Evolutionary conservation across 1,284 basidiomycete genomes (phyloP), one percentile per base, ranked within the genome.

Genomic region (Ustilago hordei): DNA sequence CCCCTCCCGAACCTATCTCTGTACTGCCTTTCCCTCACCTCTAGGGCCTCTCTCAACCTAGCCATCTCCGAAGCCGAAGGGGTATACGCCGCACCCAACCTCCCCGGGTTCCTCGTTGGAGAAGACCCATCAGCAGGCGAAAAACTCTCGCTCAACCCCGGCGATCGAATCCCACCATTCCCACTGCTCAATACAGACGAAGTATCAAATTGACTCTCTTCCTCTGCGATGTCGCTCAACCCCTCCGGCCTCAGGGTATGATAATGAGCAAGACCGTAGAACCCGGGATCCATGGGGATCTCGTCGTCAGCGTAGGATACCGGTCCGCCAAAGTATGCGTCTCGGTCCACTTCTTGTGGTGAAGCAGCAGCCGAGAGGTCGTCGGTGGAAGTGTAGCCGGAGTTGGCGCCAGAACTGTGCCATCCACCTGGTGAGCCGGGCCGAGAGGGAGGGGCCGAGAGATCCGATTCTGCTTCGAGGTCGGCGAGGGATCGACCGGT

Each of bases 161-260:
- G 69, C 32, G 61, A 64, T 36, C 63, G 58, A 11, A 67, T 60
- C 7, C 56, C 62, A 11, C 64, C 64, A 13, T 61, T 55, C 7
- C 78, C 74, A 43, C 66, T 71, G 52, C 72, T 69, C 4, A 79
- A 54, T 36, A 75, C 69, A 7, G 65, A 67, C 3, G 63, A 73
- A 2, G 70, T 66, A n/a, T 78, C 75, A 23, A 74, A 53, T 19
- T 74, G 70, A 19, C 61, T 69, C 38, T 75, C 79, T 55, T 83
- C 82, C 50, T 83, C 82, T 6, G 79, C 75, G 31, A 83, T 83
- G 54, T 83, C 82, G 17, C 61, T 68, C 39, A 83, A 52, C 0
- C 82, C 82, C 55, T 83, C 82, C 5, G 74, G 71, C 35, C 71
- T 62, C 15, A 71, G 52, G 32, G 71, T 75, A 19, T 74, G 69